These are phyloP conservation scores for Lactifluus hygrophoroides DNA, from an alignment of 768 basidiomycete genomes.

Conservation along the genomic window DNA sequence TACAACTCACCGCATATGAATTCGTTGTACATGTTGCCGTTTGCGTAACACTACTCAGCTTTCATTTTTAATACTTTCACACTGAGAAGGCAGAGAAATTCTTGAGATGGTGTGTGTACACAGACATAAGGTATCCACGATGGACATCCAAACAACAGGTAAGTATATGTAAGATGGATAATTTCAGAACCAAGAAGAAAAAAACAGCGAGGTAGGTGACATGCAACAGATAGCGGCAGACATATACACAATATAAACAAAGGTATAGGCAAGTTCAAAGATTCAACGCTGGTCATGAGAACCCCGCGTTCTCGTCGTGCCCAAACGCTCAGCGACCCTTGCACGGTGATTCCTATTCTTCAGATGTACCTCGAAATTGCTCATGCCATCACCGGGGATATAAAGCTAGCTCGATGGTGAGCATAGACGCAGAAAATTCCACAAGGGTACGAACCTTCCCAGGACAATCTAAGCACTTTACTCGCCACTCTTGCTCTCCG, in stretches of 20 bases:
- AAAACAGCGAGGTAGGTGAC: slow-evolving; percentile 2
- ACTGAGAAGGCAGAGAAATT: not conserved
- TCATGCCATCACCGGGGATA: slow-evolving; percentile 27
- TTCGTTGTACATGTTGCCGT: too few species aligned
- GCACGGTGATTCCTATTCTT: slow-evolving; percentile 75
- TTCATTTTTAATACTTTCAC: slow-evolving; percentile 7
- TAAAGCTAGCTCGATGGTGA: slow-evolving; percentile 9
- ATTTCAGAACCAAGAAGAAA: slow-evolving; percentile 14
- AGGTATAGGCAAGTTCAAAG: slow-evolving; percentile 1
- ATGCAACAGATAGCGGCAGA: slow-evolving; percentile 19
- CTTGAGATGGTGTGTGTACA: slow-evolving; percentile 12
- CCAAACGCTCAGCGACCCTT: slow-evolving; percentile 54
- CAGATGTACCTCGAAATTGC: slow-evolving; percentile 90
- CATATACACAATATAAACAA: slow-evolving; percentile 20
- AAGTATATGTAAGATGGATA: slow-evolving; percentile 20
- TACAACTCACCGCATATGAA: too few species aligned
- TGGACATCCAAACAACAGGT: slow-evolving; percentile 19
- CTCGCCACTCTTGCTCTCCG: slow-evolving; percentile 73
- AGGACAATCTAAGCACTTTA: slow-evolving; percentile 88
- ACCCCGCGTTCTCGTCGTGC: slow-evolving; percentile 11
- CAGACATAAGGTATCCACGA: slow-evolving; percentile 18
- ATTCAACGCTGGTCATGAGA: slow-evolving; percentile 17
- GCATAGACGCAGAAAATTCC: not conserved
- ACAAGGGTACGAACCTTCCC: slow-evolving; percentile 59
- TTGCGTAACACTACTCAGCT: too few species aligned